Base-by-base conservation (phyloP, 306 rosid genomes). In the Corylus americana region DNA sequence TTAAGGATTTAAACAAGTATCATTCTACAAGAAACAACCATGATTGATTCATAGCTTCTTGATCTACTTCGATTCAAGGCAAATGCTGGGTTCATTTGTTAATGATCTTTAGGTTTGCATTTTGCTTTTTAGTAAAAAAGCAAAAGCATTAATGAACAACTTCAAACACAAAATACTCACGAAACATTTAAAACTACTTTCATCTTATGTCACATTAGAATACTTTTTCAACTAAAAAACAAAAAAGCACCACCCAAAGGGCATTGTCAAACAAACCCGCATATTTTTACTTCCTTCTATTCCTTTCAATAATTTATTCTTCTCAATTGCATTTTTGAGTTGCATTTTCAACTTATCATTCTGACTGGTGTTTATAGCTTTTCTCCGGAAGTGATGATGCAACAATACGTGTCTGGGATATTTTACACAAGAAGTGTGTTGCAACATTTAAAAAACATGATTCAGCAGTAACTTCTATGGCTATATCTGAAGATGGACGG, bases 331-430 rank as follows among this genome's bases (percentile, higher is more conserved):
- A 13, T 49, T 71, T 78, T 74, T 74, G 53, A 39, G 51, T 77
- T 45, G 5, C 59, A 42, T 77, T 44, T 71, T 79, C 29, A 69
- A 73, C 57, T 81, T 55, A 78, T 77, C 45, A 37, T 75, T 79
- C 67, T 74, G 78, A 54, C n/a, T 76, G 58, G 75, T 85, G 68
- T 76, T 59, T 14, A 16, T 84, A 95, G 98, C 94, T 95, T 89
- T 95, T 95, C 87, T 95, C 99, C 20, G 98, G 94, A 71, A 90
- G 98, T 80, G 97, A 91, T 78, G 98, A 95, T 86, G 82, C 94
- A 27, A 91, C 87, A 51, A 91, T 91, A 48, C 88, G 90, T 55
- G 93, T 90, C 20, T 95, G 99, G 98, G 96, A 95, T 90, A 67
- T 95, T 71, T 71, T 80, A 67, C 62, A 92, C 35, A 95, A 93